Evolutionary conservation across 768 basidiomycete genomes (phyloP), one percentile per base, ranked within the genome.

Genomic region (Collybia sordida): DNA sequence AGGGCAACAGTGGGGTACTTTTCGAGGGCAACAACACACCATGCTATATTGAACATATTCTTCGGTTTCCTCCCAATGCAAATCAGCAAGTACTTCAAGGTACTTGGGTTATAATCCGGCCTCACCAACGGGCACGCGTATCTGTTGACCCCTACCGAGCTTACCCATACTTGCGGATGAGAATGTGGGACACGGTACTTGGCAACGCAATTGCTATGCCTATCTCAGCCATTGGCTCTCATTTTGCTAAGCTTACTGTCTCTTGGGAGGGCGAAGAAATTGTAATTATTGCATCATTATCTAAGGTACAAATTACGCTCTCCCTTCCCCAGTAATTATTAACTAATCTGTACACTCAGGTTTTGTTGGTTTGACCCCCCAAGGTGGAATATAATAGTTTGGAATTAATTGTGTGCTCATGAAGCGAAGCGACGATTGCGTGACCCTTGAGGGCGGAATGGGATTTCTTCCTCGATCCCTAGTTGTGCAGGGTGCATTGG

Each of bases 1-100:
- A 56, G n/a, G 59, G 58, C 8, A 61, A 61, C 42, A 59, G 58
- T 35, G 9, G 44, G 12, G 52, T 61, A 11, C 24, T 45, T 12
- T 46, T 51, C 41, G 14, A 46, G 17, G 24, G 38, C 31, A 25
- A 37, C n/a, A 38, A 54, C 23, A 43, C 18, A 22, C 27, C 23
- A 45, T 43, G 28, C 18, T 36, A 21, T 24, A 51, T 57, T 24
- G 43, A 50, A 28, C 19, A 44, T 22, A 59, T 60, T 19, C 21
- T 58, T 11, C 50, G 31, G 50, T 42, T 49, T 18, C 37, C 15
- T 4, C 5, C 28, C 34, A 36, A 35, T 35, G 2, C 27, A 3
- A 44, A 27, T n/a, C 14, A 15, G n/a, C 11, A 27, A 15, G 47
- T 27, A 4, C 21, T 27, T 17, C 28, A 35, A 18, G 44, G 44